Evolutionary conservation across 2,329 filamentous ascomycete genomes (phyloP).

Genomic region (Parafenestella ontariensis): DNA sequence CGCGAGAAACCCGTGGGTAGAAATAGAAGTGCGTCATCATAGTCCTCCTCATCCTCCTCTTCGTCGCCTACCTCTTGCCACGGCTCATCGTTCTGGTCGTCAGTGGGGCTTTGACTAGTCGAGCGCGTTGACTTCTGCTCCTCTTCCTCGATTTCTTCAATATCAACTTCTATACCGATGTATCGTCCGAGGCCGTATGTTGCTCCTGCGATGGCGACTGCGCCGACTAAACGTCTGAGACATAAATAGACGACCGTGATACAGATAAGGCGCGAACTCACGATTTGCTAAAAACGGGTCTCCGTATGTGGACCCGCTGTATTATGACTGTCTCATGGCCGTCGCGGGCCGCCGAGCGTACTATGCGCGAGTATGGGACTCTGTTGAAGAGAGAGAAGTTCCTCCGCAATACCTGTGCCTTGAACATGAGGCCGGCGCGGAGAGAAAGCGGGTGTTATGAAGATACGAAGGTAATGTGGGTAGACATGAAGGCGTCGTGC

Average conservation of each 20-base stretch:
- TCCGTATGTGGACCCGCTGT: conserved; percentile 52
- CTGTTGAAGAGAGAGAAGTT: conserved; percentile 46
- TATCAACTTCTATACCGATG: conserved; percentile 31
- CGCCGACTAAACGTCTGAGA: conserved; percentile 34
- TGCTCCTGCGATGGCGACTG: conserved; percentile 22
- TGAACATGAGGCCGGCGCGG: conserved; percentile 45
- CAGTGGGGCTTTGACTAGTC: conserved; percentile 23
- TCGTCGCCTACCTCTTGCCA: conserved; percentile 43
- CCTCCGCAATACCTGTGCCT: conserved; percentile 46
- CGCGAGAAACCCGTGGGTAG: conserved; percentile 58
- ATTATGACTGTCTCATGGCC: conserved; percentile 41
- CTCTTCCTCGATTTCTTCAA: conserved; percentile 26
- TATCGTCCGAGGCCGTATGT: conserved; percentile 30
- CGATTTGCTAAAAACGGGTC: conserved; percentile 46
- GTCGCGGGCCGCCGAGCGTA: conserved; percentile 36
- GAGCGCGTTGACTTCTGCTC: conserved; percentile 7
- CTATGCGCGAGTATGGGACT: conserved; percentile 29
- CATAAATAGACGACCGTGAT: conserved; percentile 10
- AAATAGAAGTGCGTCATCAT: conserved; percentile 50
- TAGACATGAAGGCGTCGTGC: conserved; percentile 26
- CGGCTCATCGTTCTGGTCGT: conserved; percentile 28
- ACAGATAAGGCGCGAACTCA: conserved; percentile 20
- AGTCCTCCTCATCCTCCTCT: conserved; percentile 40
- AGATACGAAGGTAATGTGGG: conserved; percentile 9
- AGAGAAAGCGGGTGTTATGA: conserved; percentile 20